Base-by-base conservation (phyloP, 257 asterid genomes). In the Solanum medicagineum region DNA sequence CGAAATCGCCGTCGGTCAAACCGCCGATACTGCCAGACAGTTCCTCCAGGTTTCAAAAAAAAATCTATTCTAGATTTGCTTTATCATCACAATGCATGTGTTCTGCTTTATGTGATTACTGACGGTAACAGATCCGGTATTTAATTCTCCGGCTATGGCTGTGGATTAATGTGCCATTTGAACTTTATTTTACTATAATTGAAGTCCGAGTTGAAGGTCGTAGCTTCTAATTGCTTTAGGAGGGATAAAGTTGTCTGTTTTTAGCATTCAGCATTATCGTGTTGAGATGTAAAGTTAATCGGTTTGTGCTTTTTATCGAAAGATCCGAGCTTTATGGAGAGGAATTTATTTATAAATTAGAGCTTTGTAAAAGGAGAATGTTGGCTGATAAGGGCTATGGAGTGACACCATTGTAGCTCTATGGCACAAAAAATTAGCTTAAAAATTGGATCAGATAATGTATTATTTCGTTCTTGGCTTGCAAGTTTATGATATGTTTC, bases 1-100 rank as follows among this genome's bases (percentile, higher is more conserved):
- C 36, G 99, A 95, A 88, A 93, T 95, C 85, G 98, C 99, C 86
- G 97, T 87, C 51, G 99, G 98, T 77, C 97, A 95, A 73, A 88
- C 92, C 54, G 89, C 94, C 71, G 98, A 92, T 10, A 95, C 94
- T 49, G 99, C 99, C 80, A 95, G 94, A 68, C 98, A 93, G 83
- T 95, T 95, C 83, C 97, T 95, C 80, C 94, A 94, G 99, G 99
- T 94, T 42, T 20, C 15, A 36, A 74, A 45, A 77, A 0, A 5
- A 36, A 36, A 36, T 62, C 16, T 11, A 29, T 66, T 66, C 73
- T 66, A 29, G 73, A 29, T 20, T 29, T 29, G n/a, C 36, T 29
- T 54, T 14, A 14, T 1, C 32, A 14, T 29, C 2, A 55, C 60
- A 66, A 66, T 66, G 74, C 14, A 66, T 40, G 49, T 69, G 47